Percentiles rank a stretch among this genome's conserved stretches.
These are phyloP conservation scores for Naganishia vaughanmartiniae DNA, from an alignment of 768 basidiomycete species.

Conservation along the genomic window DNA sequence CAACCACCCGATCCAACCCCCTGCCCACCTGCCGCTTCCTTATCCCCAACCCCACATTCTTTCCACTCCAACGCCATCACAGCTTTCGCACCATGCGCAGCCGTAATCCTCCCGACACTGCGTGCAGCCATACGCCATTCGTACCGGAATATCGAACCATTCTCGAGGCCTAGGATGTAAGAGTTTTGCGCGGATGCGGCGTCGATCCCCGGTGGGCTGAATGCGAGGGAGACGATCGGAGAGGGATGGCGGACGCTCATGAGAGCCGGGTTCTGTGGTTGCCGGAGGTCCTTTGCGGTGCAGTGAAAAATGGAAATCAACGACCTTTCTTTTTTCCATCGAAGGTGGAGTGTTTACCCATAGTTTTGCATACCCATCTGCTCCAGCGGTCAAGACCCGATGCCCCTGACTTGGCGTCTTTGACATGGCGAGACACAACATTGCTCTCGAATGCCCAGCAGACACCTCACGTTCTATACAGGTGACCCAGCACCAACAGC, in stretches of 20 bases:
- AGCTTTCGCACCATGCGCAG: constrained; percentile 47
- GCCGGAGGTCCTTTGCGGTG: constrained; percentile 42
- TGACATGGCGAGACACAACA: constrained; percentile 42
- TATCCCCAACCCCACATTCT: constrained; percentile 30
- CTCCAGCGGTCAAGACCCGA: constrained; percentile 45
- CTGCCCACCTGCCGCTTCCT: constrained; percentile 19
- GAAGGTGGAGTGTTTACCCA: constrained; percentile 40
- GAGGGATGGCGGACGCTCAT: constrained; percentile 40
- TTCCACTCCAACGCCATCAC: constrained; percentile 51
- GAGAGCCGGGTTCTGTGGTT: constrained; percentile 33
- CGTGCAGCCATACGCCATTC: constrained; percentile 40
- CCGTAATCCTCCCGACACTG: constrained; percentile 40
- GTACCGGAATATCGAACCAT: constrained; percentile 47
- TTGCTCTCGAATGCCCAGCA: constrained; percentile 39
- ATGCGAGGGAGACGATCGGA: constrained; percentile 42
- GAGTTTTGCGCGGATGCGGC: constrained; percentile 36
- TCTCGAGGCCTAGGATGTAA: constrained; percentile 42
- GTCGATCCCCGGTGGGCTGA: constrained; percentile 38
- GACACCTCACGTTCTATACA: constrained; percentile 27
- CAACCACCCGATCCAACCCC: constrained; percentile 38
- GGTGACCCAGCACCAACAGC: not conserved
- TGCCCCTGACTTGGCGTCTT: constrained; percentile 39
- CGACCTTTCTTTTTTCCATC: not conserved
- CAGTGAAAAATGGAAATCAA: not conserved
- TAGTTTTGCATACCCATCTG: constrained; percentile 44